Percentiles rank a stretch among this genome's conserved stretches.
Evolutionary conservation across 2,329 filamentous ascomycete species (phyloP).

Genomic region (Pseudocercospora vitis): DNA sequence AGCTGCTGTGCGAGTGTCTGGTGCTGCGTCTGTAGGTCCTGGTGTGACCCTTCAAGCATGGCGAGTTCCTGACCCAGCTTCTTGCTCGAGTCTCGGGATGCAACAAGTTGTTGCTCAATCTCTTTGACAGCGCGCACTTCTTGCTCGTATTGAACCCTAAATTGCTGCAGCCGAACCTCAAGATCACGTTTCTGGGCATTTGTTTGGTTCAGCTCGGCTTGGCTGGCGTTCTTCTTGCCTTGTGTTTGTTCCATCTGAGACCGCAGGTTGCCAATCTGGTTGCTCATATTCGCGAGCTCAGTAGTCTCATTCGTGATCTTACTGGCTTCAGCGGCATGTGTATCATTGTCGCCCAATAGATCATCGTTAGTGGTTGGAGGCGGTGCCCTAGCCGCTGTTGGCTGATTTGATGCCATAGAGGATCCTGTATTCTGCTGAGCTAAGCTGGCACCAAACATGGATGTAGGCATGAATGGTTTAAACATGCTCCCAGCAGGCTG

Average conservation of each 20-base stretch:
- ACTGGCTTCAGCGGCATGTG: constrained; percentile 72
- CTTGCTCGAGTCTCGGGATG: constrained; percentile 75
- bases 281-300: constrained; percentile 92
- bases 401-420: constrained; percentile 41
- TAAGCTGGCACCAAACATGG: constrained; percentile 83
- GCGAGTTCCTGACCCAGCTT: constrained; percentile 83
- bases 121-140: constrained; percentile 84
- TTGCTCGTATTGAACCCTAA: constrained; percentile 86
- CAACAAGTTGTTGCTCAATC: constrained; percentile 77
- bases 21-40: constrained; percentile 81
- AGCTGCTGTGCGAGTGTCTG: constrained; percentile 71
- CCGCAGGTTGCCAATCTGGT: constrained; percentile 85
- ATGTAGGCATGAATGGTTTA: constrained; percentile 89
- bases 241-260: constrained; percentile 95
- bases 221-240: constrained; percentile 72
- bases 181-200: constrained; percentile 89
- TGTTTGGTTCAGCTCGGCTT: constrained; percentile 78
- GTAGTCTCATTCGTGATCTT: constrained; percentile 85
- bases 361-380: constrained; percentile 60
- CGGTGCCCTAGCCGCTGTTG: constrained; percentile 28
- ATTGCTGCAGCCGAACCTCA: constrained; percentile 81
- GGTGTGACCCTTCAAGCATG: constrained; percentile 74
- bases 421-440: constrained; percentile 74
- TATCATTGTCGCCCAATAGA: constrained; percentile 82
- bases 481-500: constrained; percentile 55